Base-by-base conservation (phyloP, 257 asterid genomes). In the Gynochthodes officinalis region DNA sequence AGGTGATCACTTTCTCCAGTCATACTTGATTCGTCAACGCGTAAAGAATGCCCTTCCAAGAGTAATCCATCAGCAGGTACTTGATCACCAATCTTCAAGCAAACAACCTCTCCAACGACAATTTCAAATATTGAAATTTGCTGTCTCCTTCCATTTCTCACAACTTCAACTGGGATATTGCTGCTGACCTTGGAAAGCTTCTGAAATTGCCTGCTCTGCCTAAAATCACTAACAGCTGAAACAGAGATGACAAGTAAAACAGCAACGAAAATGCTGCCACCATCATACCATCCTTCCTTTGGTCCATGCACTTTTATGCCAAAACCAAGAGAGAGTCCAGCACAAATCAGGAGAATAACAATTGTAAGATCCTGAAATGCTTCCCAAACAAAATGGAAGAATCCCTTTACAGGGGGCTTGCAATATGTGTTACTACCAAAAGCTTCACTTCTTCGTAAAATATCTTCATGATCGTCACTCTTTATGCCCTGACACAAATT, bases 61-160 rank as follows among this genome's bases (percentile, higher is more conserved):
- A 85, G 70, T 39, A 85, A 33, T 32, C 87, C 87, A 44, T 85
- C 89, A 7, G 86, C 89, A 0, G 89, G 87, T 21, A 82, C 74
- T 60, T 85, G 89, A 61, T 82, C 89, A 6, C 89, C 89, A 48
- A 79, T 83, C 72, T 80, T 82, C 72, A 85, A 73, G 73, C 73
- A 80, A 58, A 80, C 81, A 25, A 85, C 35, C 35, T 85, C 89
- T 68, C 89, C 89, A 18, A 82, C 89, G 1, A 85, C 84, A 11
- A 85, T 75, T 11, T 76, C 76, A 28, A 76, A 80, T 12, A 82
- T 80, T 0, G 87, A 78, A 49, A 81, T 67, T 13, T 65, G 70
- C 58, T 74, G 81, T 25, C 86, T 60, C 50, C 75, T 76, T 6
- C 79, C 79, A n/a, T 75, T 58, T 68, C 88, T 79, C 27, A 81